Conservation (phyloP, 164 flowering plant species). For the Vitis riparia region DNA sequence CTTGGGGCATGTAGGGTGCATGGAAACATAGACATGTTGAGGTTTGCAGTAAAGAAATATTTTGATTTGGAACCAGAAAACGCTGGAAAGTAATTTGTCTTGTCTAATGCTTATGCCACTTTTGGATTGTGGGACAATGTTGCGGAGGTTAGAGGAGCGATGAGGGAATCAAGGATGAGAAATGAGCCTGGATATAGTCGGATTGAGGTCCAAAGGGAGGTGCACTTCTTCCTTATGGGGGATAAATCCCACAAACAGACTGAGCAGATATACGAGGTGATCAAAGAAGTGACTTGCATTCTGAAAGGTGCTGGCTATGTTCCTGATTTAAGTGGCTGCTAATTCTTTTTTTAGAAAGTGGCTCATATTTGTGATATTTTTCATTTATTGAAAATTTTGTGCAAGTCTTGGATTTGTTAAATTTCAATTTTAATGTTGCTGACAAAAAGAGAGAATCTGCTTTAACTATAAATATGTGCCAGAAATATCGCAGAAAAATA, state of each 20-base stretch:
- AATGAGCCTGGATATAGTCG: conserved; percentile 84
- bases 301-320: conserved; percentile 53
- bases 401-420: too few relatives aligned
- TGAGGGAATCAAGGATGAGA: conserved; percentile 56
- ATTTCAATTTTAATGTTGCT: too few relatives aligned
- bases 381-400: not conserved
- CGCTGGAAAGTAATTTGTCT: conserved; percentile 68
- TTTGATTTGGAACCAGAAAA: conserved; percentile 63
- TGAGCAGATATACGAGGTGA: conserved; percentile 35
- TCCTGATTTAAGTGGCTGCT: conserved; percentile 34
- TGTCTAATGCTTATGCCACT: conserved; percentile 70
- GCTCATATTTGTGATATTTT: not conserved
- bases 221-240: conserved; percentile 53
- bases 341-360: not conserved
- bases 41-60: conserved; percentile 55
- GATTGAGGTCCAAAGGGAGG: conserved; percentile 60
- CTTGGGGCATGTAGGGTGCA: conserved; percentile 72
- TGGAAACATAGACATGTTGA: conserved; percentile 53
- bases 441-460: too few relatives aligned
- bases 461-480: too few relatives aligned
- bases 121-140: conserved; percentile 73
- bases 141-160: conserved; percentile 52
- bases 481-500: too few relatives aligned
- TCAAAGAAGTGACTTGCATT: conserved; percentile 32
- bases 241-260: conserved; percentile 49